phyloP scores from a whole-genome alignment of 345 rosid genomes.

The Psidium guajava region DNA sequence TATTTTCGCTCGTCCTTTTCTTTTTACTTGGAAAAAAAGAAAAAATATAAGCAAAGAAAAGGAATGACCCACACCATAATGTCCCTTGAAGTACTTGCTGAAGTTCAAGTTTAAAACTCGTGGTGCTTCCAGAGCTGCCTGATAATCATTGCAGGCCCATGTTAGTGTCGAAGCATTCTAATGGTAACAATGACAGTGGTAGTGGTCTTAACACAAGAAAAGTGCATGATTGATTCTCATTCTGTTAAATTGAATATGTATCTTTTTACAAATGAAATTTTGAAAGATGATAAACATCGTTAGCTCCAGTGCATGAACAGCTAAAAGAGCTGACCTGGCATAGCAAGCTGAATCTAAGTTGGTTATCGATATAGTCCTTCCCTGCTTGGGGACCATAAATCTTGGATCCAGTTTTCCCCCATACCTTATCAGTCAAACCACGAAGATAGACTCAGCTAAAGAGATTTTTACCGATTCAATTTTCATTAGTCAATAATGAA shows the following conservation, averaged over 20 bases:
- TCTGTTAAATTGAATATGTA: background rate
- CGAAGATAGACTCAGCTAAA: background rate
- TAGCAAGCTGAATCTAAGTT: constrained; percentile 73
- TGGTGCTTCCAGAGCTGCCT: constrained; percentile 97
- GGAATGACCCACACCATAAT: constrained; percentile 45
- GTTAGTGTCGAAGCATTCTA: background rate
- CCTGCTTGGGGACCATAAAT: constrained; percentile 81
- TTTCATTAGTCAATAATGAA: background rate
- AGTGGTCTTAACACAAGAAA: background rate
- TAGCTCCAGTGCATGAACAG: background rate
- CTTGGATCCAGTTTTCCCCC: constrained; percentile 89
- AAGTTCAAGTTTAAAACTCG: constrained; percentile 56
- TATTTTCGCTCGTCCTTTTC: background rate
- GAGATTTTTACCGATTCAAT: background rate
- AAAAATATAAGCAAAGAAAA: background rate
- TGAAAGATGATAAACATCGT: background rate
- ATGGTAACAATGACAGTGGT: background rate
- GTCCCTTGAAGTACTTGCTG: constrained; percentile 63
- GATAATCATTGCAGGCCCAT: background rate
- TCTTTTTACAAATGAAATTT: background rate
- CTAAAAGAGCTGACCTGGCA: constrained; percentile 42
- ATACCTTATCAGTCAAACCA: constrained; percentile 34
- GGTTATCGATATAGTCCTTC: constrained; percentile 72
- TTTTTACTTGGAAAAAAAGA: background rate
- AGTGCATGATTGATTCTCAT: background rate